Evolutionary conservation across 345 rosid species (phyloP).

Genomic region (Diplotaxis tenuifolia): DNA sequence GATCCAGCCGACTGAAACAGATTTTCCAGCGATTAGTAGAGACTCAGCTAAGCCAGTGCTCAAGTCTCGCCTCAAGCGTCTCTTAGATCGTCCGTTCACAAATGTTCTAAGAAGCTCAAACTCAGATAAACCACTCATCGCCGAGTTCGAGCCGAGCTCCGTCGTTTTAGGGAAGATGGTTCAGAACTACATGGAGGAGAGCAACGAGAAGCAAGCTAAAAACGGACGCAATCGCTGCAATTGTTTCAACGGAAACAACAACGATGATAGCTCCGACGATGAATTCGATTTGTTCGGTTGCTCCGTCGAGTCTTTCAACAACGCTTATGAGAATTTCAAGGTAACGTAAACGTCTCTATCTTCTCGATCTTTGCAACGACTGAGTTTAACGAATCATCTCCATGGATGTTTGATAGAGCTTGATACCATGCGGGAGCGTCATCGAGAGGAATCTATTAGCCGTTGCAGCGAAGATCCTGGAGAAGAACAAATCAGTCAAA

Average conservation of each 20-base stretch:
- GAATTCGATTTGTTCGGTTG: constrained; percentile 58
- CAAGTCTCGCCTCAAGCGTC: constrained; percentile 44
- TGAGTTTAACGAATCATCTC: constrained; percentile 1
- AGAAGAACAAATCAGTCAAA: constrained; percentile 64
- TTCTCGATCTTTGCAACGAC: background rate
- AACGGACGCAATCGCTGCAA: constrained; percentile 72
- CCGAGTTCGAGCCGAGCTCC: constrained; percentile 77
- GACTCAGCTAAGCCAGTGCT: constrained; percentile 49
- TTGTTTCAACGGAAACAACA: constrained; percentile 78
- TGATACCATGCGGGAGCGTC: constrained; percentile 63
- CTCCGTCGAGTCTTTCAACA: constrained; percentile 42
- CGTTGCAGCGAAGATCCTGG: constrained; percentile 60
- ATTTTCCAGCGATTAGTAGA: constrained; percentile 28
- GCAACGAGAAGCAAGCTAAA: constrained; percentile 60
- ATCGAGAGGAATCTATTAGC: constrained; percentile 66
- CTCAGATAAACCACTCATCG: constrained; percentile 43
- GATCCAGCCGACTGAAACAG: constrained; percentile 59
- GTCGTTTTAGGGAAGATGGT: constrained; percentile 69
- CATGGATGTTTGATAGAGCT: constrained; percentile 45
- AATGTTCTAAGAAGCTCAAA: constrained; percentile 38
- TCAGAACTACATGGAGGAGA: constrained; percentile 70
- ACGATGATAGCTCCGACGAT: constrained; percentile 74
- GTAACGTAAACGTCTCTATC: constrained; percentile 33
- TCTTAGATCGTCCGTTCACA: constrained; percentile 57
- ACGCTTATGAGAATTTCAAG: constrained; percentile 61